A percentile compares a stretch with the other conserved stretches of the same genome.
phyloP scores from a whole-genome alignment of 1,284 basidiomycete genomes.

The Trichosporon sp. region DNA sequence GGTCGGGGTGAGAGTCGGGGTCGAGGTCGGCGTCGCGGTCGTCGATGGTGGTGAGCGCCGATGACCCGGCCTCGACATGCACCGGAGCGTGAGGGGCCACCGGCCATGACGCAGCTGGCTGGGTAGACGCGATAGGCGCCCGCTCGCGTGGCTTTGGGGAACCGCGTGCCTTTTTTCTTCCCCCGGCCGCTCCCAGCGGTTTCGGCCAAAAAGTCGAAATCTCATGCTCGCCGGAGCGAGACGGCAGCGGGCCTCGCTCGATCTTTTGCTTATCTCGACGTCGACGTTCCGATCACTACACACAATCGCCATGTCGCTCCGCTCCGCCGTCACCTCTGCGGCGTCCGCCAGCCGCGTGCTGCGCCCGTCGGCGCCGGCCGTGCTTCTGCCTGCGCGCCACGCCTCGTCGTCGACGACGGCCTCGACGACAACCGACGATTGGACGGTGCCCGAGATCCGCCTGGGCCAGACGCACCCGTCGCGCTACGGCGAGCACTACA shows the following conservation, averaged over 20 bases:
- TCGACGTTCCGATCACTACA: background rate
- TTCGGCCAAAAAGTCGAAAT: conserved; percentile 14
- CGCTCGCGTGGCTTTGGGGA: background rate
- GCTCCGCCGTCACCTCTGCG: conserved; percentile 19
- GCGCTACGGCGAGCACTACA: conserved; percentile 79
- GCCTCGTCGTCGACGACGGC: conserved; percentile 12
- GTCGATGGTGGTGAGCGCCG: background rate
- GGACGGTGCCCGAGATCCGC: conserved; percentile 40
- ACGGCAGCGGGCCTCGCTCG: background rate
- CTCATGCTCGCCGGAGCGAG: background rate
- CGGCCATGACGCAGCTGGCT: background rate
- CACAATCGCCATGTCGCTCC: conserved; percentile 15
- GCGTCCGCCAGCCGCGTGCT: conserved; percentile 10
- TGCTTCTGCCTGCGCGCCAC: conserved; percentile 6
- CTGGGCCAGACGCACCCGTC: conserved; percentile 62
- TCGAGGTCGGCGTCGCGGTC: background rate
- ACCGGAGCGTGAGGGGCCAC: background rate
- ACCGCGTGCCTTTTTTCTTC: conserved; percentile 3
- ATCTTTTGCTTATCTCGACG: conserved; percentile 4
- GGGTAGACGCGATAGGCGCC: background rate
- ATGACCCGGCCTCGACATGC: background rate
- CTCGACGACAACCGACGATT: conserved; percentile 12
- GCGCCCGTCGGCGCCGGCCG: background rate
- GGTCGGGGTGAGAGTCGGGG: background rate
- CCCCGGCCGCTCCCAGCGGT: background rate